Percentiles rank a stretch among this genome's conserved stretches.
These are phyloP conservation scores for Chrysosporium queenslandicum DNA, from an alignment of 2,329 filamentous ascomycete genomes.

Conservation along the genomic window DNA sequence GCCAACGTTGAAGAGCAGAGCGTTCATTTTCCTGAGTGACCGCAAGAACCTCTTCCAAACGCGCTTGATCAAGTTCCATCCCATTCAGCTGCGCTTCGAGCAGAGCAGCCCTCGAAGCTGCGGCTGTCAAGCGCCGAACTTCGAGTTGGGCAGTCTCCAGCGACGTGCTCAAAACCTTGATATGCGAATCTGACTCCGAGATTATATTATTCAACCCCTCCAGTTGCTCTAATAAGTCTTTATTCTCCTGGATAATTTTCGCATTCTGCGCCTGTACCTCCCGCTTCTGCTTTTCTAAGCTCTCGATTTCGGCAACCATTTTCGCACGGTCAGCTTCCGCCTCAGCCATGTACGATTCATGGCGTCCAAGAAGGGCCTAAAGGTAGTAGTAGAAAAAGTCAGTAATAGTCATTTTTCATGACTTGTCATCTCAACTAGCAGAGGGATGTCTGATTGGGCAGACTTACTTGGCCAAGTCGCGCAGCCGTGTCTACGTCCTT, in stretches of 20 bases:
- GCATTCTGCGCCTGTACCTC: slow-evolving; percentile 68
- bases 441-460: slow-evolving; percentile 3
- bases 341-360: slow-evolving; percentile 90
- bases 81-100: slow-evolving; percentile 70
- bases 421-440: slow-evolving; percentile 1
- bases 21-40: slow-evolving; percentile 64
- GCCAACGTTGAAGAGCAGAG: slow-evolving; percentile 72
- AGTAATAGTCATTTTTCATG: slow-evolving; percentile 3
- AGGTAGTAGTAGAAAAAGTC: slow-evolving; percentile 19
- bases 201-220: slow-evolving; percentile 74
- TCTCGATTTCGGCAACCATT: slow-evolving; percentile 62
- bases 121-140: slow-evolving; percentile 60
- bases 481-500: slow-evolving; percentile 80
- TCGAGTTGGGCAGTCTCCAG: slow-evolving; percentile 69
- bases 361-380: slow-evolving; percentile 77
- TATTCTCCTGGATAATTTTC: slow-evolving; percentile 71
- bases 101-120: slow-evolving; percentile 63
- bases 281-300: slow-evolving; percentile 63
- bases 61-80: slow-evolving; percentile 71
- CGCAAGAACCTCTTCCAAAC: slow-evolving; percentile 57
- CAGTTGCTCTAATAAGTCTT: slow-evolving; percentile 67
- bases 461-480: slow-evolving; percentile 73
- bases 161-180: slow-evolving; percentile 65
- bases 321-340: slow-evolving; percentile 73
- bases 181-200: slow-evolving; percentile 66